Evolutionary conservation across 352 stramenopile genomes (phyloP).

Genomic region (Phytophthora syringae): DNA sequence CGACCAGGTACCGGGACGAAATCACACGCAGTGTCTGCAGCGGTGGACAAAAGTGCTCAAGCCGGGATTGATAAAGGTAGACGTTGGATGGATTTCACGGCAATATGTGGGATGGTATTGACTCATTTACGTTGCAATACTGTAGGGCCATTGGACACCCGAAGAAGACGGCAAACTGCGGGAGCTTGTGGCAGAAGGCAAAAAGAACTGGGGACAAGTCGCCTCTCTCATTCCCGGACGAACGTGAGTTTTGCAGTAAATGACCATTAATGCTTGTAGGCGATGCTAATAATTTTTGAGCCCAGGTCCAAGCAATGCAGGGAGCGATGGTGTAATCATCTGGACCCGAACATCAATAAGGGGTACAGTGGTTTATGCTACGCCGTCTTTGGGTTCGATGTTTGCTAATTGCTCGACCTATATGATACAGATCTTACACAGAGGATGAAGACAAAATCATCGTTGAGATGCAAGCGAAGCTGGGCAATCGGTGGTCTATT

Average conservation of each 20-base stretch:
- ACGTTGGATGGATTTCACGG: neutral
- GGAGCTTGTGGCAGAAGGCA: slow-evolving; percentile 85
- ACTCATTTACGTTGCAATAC: neutral
- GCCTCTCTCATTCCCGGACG: slow-evolving; percentile 78
- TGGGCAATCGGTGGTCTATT: slow-evolving; percentile 93
- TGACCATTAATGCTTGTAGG: neutral
- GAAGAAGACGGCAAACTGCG: slow-evolving; percentile 91
- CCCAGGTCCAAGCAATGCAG: slow-evolving; percentile 92
- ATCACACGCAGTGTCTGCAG: slow-evolving; percentile 94
- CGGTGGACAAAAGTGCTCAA: slow-evolving; percentile 95
- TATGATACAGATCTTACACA: slow-evolving; percentile 70
- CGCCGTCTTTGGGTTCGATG: neutral
- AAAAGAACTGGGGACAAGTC: slow-evolving; percentile 92
- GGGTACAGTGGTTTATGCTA: slow-evolving; percentile 48
- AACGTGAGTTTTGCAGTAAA: slow-evolving; percentile 62
- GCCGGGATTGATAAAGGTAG: slow-evolving; percentile 92
- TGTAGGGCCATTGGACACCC: slow-evolving; percentile 90
- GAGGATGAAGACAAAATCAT: slow-evolving; percentile 94
- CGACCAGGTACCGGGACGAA: slow-evolving; percentile 89
- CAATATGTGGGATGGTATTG: neutral
- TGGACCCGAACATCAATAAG: slow-evolving; percentile 94
- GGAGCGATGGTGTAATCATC: slow-evolving; percentile 92
- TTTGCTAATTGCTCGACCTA: neutral
- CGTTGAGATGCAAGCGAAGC: slow-evolving; percentile 91
- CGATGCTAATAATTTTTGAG: slow-evolving; percentile 24